Evolutionary conservation across 257 asterid genomes (phyloP), one percentile per base, ranked within the genome.

Genomic region (Euphrasia confusa): DNA sequence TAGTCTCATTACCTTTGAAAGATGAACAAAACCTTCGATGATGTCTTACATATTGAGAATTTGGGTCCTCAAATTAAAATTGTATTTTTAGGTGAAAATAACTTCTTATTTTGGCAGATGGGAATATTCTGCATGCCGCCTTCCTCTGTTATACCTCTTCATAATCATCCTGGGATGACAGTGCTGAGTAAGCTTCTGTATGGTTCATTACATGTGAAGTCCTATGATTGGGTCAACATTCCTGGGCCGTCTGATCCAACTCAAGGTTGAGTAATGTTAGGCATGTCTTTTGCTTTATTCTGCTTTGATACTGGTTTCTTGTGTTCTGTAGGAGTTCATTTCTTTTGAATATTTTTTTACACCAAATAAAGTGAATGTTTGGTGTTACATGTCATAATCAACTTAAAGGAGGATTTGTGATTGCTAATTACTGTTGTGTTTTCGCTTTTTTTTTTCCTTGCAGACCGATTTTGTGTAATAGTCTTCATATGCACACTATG

Each of bases 81-180:
- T 40, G 45, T n/a, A 57, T 18, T 18, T 1, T 53, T 21, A 10
- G n/a, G 7, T 53, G 55, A 71, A 40, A 61, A n/a, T 63, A 37
- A 37, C 45, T 48, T 65, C 8, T 62, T 37, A 18, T 72, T 65
- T 68, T 66, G 69, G 71, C 90, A 93, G 99, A 87, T 93, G 83
- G 99, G 99, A 61, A 93, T 93, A 78, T 93, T 93, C 78, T 77
- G 84, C 75, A 89, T 93, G 99, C 99, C 99, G 45, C 82, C 97
- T 70, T 77, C 95, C 64, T 89, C 99, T 4, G 60, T 93, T 73
- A 93, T 93, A 74, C 99, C 99, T 15, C 89, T 93, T 71, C 99
- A 93, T 74, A 93, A 93, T 68, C 99, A 93, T 78, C 99, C 99
- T 68, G 99, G 97, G 68, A 93, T 93, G 99, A 93, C 99, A 52